Percentiles rank a stretch among this genome's conserved stretches.
These are phyloP conservation scores for Mycena pura DNA, from an alignment of 768 basidiomycete species.

Conservation along the genomic window DNA sequence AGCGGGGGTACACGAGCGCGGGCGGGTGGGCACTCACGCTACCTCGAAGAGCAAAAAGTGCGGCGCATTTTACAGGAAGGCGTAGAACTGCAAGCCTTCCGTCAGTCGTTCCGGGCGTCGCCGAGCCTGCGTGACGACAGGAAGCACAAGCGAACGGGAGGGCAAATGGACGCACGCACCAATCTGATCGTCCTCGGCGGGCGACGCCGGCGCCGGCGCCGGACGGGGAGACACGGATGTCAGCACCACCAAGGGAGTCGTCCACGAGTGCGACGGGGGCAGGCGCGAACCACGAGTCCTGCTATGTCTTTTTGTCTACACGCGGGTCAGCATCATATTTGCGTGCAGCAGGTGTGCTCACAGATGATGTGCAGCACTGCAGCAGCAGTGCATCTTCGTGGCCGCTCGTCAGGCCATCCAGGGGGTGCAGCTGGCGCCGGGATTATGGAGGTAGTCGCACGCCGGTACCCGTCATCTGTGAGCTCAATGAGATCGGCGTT, in stretches of 20 bases:
- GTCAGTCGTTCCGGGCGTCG: too few species aligned
- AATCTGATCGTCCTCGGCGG: too few species aligned
- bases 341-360: too few species aligned
- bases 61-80: conserved; percentile 86
- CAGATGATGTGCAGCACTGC: conserved; percentile 81
- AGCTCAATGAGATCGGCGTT: conserved; percentile 9
- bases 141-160: background rate
- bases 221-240: conserved; percentile 29
- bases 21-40: too few species aligned
- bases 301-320: conserved; percentile 62
- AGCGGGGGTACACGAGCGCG: too few species aligned
- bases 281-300: conserved; percentile 85
- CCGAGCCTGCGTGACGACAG: background rate
- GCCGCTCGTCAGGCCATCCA: conserved; percentile 55
- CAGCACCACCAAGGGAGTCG: conserved; percentile 70
- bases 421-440: background rate
- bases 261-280: conserved; percentile 71
- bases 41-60: conserved; percentile 79
- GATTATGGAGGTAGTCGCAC: too few species aligned
- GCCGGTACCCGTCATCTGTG: background rate
- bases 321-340: too few species aligned
- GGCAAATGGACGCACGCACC: background rate
- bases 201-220: conserved; percentile 20
- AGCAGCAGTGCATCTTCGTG: conserved; percentile 82
- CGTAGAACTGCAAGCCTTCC: conserved; percentile 61